Conservation (phyloP, 352 stramenopile species). For the Globisporangium iwayamae region DNA sequence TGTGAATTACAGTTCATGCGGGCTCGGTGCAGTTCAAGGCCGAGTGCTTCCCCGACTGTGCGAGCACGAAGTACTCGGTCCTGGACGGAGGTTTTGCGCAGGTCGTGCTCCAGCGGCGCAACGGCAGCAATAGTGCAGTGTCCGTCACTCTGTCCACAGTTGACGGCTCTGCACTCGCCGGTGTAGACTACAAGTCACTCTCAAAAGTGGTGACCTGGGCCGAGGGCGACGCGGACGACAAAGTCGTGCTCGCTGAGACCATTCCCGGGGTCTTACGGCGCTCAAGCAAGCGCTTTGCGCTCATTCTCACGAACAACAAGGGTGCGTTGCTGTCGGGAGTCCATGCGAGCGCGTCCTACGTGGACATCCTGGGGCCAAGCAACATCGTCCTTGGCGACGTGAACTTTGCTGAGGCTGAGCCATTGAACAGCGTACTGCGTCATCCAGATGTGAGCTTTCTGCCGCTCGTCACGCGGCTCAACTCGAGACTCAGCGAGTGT, state of each 20-base stretch:
- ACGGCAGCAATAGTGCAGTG: constrained; percentile 42
- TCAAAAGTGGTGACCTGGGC: constrained; percentile 36
- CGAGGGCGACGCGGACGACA: constrained; percentile 46
- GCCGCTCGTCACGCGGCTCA: constrained; percentile 38
- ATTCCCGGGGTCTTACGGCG: constrained; percentile 31
- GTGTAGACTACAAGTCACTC: constrained; percentile 49
- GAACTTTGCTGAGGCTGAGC: constrained; percentile 43
- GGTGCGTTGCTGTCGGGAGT: constrained; percentile 21
- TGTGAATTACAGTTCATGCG: constrained; percentile 18
- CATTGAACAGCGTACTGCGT: constrained; percentile 29
- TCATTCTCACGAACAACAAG: constrained; percentile 31
- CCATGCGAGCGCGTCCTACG: constrained; percentile 32
- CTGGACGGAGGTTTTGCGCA: constrained; percentile 42
- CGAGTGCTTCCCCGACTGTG: constrained; percentile 64
- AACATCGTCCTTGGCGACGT: constrained; percentile 39
- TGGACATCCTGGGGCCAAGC: constrained; percentile 41
- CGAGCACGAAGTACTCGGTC: constrained; percentile 38
- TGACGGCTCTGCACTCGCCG: constrained; percentile 40
- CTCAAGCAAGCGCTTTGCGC: constrained; percentile 25
- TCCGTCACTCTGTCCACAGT: constrained; percentile 40
- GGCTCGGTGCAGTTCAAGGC: constrained; percentile 61
- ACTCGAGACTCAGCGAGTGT: constrained; percentile 51
- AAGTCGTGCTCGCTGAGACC: constrained; percentile 43
- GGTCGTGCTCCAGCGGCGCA: constrained; percentile 51
- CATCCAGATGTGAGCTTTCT: constrained; percentile 50